Evolutionary conservation across 2,329 filamentous ascomycete species (phyloP), one percentile per base, ranked within the genome.

Genomic region (Verticillium longisporum): DNA sequence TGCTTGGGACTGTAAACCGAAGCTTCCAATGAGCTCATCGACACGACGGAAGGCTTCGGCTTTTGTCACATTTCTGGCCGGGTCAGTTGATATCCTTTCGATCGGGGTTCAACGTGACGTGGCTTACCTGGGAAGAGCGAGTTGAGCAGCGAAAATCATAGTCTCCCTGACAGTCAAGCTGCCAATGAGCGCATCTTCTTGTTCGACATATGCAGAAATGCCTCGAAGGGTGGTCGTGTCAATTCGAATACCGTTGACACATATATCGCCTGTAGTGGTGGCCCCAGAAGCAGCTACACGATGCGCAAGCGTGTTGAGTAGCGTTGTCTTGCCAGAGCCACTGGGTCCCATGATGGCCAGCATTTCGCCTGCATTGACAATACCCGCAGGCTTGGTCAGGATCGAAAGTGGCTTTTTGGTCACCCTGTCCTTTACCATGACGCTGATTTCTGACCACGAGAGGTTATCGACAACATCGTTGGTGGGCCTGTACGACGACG

Each of bases 101-200:
- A n/a, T n/a, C 5, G 6, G 37, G 41, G 6, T 3, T 2, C 36
- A 15, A 14, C 1, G 10, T 14, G 41, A 33, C 31, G 31, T 10
- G 37, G 41, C 60, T 3, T 61, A 67, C 65, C 58, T 60, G 4
- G 66, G 65, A 3, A 67, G 60, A 0, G 66, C 21, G 75, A 96
- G 82, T 33, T 88, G 83, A 0, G 91, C 89, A 0, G 90, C 88
- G 72, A 96, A 96, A 64, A 86, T 77, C 63, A 96, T 75, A 0
- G 91, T 96, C 77, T 96, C 92, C 33, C 83, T 80, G 9, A 94
- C 90, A 0, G 91, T 96, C 65, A 96, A 78, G 0, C 88, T 88
- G 4, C 91, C 92, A 58, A 94, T 89, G 13, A 96, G 80, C 1
- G 90, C 88, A 77, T 96, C 92, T 66, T 96, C 91, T 72, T 96